Percentiles rank a stretch among this genome's conserved stretches.
phyloP scores from a whole-genome alignment of 352 stramenopile species.

The Globisporangium okanoganense region DNA sequence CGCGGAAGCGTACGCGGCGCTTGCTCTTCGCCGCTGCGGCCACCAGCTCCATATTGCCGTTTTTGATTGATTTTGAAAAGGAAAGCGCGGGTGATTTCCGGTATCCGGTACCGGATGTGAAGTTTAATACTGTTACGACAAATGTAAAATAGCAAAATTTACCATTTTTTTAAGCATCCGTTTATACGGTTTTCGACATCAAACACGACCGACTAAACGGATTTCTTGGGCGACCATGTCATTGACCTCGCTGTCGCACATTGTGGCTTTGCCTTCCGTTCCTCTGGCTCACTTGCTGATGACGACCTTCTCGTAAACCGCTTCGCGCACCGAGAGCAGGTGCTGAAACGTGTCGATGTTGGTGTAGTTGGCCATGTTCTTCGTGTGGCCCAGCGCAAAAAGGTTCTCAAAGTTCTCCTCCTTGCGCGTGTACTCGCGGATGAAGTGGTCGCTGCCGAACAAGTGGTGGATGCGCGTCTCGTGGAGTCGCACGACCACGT shows the following conservation, averaged over 20 bases:
- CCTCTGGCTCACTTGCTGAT: slow-evolving; percentile 1
- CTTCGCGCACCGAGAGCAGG: slow-evolving; percentile 52
- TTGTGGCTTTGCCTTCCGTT: no score
- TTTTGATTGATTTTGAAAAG: no score
- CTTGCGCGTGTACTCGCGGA: slow-evolving; percentile 81
- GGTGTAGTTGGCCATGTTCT: slow-evolving; percentile 78
- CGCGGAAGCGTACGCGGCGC: slow-evolving; percentile 42
- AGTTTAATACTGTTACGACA: no score
- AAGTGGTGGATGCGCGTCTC: slow-evolving; percentile 83
- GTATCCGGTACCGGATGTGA: no score
- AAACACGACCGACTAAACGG: not conserved
- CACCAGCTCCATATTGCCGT: no score
- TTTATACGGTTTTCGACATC: not conserved
- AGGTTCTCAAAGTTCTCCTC: slow-evolving; percentile 69
- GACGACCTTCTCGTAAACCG: slow-evolving; percentile 61
- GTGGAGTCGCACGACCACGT: slow-evolving; percentile 73
- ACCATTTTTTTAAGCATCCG: not conserved
- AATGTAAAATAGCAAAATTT: no score
- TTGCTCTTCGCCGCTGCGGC: not conserved
- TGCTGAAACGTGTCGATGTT: slow-evolving; percentile 84
- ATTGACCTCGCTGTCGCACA: no score
- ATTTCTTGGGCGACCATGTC: not conserved
- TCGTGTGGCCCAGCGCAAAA: slow-evolving; percentile 61
- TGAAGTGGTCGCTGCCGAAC: slow-evolving; percentile 65
- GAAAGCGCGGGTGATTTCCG: no score